Base-by-base conservation (phyloP, 257 asterid genomes). In the Solanum peruvianum region DNA sequence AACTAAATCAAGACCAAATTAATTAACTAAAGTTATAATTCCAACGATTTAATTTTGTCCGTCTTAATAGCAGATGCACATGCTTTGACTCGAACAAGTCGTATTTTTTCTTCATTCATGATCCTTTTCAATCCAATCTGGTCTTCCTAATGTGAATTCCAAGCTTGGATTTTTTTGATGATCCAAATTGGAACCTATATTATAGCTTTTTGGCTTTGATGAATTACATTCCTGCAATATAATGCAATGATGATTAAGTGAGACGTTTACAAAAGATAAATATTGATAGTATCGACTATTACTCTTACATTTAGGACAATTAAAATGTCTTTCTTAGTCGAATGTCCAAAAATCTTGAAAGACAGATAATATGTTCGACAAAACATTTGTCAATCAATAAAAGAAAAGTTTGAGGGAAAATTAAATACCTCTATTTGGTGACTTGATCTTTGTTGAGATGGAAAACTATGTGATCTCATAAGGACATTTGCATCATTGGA, bases 401-500 rank as follows among this genome's bases (percentile, higher is more conserved):
- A 27, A 69, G n/a, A 16, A 21, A 37, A 62, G 14, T 60, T 83
- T 71, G n/a, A 10, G 41, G 27, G 27, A 25, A 15, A 27, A 20
- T 56, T 56, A 56, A 52, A 7, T 91, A 93, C 98, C 95, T 95
- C 93, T 82, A 87, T 86, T 14, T 83, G 89, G 84, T 86, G 95
- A 41, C 89, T 86, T 44, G 90, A 85, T 90, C 90, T 90, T 77
- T 90, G 90, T 71, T 92, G 92, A 88, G 92, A 89, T 27, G 95
- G 98, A 64, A 92, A 90, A 15, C 93, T 86, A 70, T 93, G 90
- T 12, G 94, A 90, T 85, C 94, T 89, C 88, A 91, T 87, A 78
- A 90, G 92, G 86, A 89, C 89, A 69, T 90, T 94, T 69, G 91
- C 80, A 49, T 94, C 98, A 49, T 89, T 89, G 7, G 90, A 88